Evolutionary conservation across 2,329 filamentous ascomycete genomes (phyloP), one percentile per base, ranked within the genome.

Genomic region (Monosporascus sp.): DNA sequence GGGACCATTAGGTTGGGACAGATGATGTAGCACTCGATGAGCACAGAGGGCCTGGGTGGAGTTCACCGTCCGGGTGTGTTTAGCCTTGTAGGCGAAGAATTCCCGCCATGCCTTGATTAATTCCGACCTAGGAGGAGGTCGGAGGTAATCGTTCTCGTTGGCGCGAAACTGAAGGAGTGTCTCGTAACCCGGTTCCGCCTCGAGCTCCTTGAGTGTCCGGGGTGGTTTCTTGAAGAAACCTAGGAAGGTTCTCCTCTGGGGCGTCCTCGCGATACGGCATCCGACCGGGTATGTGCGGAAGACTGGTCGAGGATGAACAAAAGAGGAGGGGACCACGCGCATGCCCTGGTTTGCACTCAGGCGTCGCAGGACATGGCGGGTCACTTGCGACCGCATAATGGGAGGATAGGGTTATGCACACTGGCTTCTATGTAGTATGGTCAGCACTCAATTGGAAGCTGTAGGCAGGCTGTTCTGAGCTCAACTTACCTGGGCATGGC

Each of bases 131-230:
- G 81, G 69, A 17, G 89, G 90, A 9, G 83, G 80, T 37, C 90
- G 81, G 37, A 84, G 75, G 49, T 81, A 78, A 52, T 88, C 79
- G 49, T 80, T 76, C 59, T 85, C 73, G 55, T 83, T 80, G 59
- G 82, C 81, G 50, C 81, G 75, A 67, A 90, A 80, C 54, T 88
- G 80, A 62, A 88, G 80, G 72, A 96, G 82, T 17, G 79, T 80
- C 58, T 84, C 82, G 63, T 91, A 81, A 50, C 90, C 91, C 0
- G 83, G 87, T 63, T 84, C 88, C 55, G 85, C 74, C 61, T 84
- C 78, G 49, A 84, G 76, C 22, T 82, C 76, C 66, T 83, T 85
- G 44, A 84, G 70, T 52, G 80, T 73, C 54, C 82, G 77, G 18
- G 83, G 78, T 3, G 82, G 72, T 61, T 84, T 83, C 57, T 76